Evolutionary conservation across 2,329 filamentous ascomycete genomes (phyloP).

Genomic region (Paradendryphiella salina): DNA sequence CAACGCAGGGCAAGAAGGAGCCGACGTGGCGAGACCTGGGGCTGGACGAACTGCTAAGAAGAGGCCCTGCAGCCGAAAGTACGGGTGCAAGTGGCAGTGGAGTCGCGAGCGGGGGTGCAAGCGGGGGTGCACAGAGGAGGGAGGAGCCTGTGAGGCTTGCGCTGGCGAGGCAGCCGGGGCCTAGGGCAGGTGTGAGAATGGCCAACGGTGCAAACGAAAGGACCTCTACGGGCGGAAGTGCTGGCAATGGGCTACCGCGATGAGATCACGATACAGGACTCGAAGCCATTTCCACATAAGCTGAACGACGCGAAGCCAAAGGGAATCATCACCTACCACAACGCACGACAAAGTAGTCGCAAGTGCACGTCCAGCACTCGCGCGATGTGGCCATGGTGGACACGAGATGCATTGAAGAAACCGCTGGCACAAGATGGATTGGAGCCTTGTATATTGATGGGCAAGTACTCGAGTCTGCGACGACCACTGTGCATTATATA

Average conservation of each 20-base stretch:
- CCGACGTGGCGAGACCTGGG: conserved; percentile 79
- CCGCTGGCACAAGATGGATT: no score
- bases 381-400: no score
- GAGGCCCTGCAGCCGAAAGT: conserved; percentile 55
- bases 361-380: no score
- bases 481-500: no score
- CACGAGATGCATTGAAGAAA: no score
- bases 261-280: conserved; percentile 16
- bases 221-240: conserved; percentile 13
- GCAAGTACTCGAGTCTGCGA: no score
- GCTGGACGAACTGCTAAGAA: conserved; percentile 69
- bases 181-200: conserved; percentile 18
- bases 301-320: no score
- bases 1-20: conserved; percentile 72
- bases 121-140: conserved; percentile 9
- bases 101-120: conserved; percentile 7
- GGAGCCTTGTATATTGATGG: no score
- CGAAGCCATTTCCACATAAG: not conserved
- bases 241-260: conserved; percentile 42
- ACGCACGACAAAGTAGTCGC: not conserved
- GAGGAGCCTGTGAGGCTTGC: conserved; percentile 39
- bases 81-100: conserved; percentile 8
- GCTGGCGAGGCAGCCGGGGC: conserved; percentile 39
- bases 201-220: conserved; percentile 12
- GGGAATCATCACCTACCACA: no score